Evolutionary conservation across 2,329 filamentous ascomycete species (phyloP).

Genomic region (Xylariaceae sp.): DNA sequence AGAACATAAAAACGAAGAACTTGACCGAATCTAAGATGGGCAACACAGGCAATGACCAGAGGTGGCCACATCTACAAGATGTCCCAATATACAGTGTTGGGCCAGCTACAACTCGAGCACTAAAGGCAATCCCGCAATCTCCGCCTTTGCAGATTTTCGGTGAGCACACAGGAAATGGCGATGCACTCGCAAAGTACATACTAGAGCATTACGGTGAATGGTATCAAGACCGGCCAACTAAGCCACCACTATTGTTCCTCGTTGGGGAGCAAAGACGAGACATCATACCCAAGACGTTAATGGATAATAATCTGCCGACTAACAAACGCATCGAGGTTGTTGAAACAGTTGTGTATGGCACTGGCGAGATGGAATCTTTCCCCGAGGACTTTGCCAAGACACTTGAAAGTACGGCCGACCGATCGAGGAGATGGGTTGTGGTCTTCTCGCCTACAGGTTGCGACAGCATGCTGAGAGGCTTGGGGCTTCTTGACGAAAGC

Average conservation of each 20-base stretch:
- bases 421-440: constrained; percentile 64
- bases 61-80: constrained; percentile 54
- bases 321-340: constrained; percentile 62
- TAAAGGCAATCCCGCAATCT: constrained; percentile 53
- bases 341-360: constrained; percentile 84
- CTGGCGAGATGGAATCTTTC: constrained; percentile 78
- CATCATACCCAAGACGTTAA: constrained; percentile 80
- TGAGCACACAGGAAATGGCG: constrained; percentile 80
- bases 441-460: constrained; percentile 70
- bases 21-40: constrained; percentile 25
- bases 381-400: constrained; percentile 58
- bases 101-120: constrained; percentile 73
- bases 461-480: constrained; percentile 54
- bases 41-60: constrained; percentile 18
- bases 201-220: constrained; percentile 68
- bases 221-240: constrained; percentile 42
- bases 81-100: constrained; percentile 74
- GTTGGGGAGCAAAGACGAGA: constrained; percentile 89
- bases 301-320: constrained; percentile 50
- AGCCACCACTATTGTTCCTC: constrained; percentile 74
- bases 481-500: constrained; percentile 50
- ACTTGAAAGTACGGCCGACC: constrained; percentile 45
- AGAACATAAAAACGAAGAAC: background rate
- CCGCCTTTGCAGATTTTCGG: constrained; percentile 66
- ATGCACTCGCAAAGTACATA: constrained; percentile 74